Evolutionary conservation across 345 rosid species (phyloP).

Genomic region (Sonneratia alba): DNA sequence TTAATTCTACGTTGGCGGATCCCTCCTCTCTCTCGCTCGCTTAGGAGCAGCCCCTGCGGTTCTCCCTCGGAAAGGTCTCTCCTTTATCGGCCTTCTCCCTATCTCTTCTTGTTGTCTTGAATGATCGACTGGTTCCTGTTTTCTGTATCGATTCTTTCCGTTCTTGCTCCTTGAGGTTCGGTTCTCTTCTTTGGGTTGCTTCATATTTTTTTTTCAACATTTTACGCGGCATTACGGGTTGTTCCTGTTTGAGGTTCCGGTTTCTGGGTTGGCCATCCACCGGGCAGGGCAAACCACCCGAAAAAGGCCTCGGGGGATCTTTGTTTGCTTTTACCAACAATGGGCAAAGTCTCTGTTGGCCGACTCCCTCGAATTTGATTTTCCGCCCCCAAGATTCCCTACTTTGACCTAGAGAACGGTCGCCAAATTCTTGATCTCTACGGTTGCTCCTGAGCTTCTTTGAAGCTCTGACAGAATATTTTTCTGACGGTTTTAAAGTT

Average conservation of each 20-base stretch:
- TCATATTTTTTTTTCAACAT: background rate
- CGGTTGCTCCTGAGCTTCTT: background rate
- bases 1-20: background rate
- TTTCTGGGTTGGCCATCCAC: background rate
- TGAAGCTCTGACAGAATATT: background rate
- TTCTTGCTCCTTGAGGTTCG: background rate
- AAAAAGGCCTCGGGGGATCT: background rate
- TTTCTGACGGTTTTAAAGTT: background rate
- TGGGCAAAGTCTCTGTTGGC: background rate
- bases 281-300: background rate
- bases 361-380: background rate
- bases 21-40: background rate
- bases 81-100: background rate
- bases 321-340: background rate
- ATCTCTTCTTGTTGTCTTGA: background rate
- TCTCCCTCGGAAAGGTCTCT: background rate
- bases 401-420: background rate
- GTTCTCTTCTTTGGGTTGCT: background rate
- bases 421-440: background rate
- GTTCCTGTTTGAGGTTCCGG: background rate
- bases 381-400: background rate
- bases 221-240: background rate
- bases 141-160: background rate
- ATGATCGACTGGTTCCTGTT: background rate
- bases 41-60: constrained; percentile 1